These are phyloP conservation scores for Fusarium kyushuense DNA, from an alignment of 2,329 filamentous ascomycete genomes.

Conservation along the genomic window DNA sequence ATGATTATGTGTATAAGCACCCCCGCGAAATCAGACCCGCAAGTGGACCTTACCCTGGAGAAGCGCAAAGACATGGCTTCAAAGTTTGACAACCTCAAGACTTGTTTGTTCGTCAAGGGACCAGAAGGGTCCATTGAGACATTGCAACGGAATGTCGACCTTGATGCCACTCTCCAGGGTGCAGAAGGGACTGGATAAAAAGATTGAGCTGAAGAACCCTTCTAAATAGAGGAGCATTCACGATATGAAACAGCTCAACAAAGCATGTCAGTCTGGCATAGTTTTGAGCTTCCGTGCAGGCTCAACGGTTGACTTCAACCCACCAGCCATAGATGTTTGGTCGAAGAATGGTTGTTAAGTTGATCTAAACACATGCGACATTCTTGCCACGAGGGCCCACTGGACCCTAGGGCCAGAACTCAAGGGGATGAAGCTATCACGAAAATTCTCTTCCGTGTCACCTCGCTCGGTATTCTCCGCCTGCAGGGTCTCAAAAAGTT, in stretches of 20 bases:
- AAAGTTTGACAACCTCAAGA: constrained; percentile 9
- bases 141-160: constrained; percentile 4
- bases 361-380: background rate
- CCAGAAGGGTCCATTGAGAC: constrained; percentile 11
- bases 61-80: constrained; percentile 8
- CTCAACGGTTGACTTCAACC: constrained; percentile 20
- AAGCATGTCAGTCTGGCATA: background rate
- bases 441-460: constrained; percentile 17
- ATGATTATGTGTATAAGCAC: constrained; percentile 29
- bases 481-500: background rate
- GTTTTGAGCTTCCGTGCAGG: background rate
- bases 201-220: background rate
- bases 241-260: background rate
- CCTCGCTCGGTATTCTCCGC: background rate
- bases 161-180: background rate
- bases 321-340: background rate
- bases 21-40: constrained; percentile 33
- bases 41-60: constrained; percentile 35
- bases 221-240: background rate
- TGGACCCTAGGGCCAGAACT: constrained; percentile 8
- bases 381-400: constrained; percentile 9
- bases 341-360: background rate
- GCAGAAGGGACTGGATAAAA: background rate
- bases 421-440: constrained; percentile 22
- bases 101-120: constrained; percentile 4